A percentile compares a stretch with the other conserved stretches of the same genome.
Conservation (phyloP, 2,329 filamentous ascomycete species). For the Penicillium sp. region DNA sequence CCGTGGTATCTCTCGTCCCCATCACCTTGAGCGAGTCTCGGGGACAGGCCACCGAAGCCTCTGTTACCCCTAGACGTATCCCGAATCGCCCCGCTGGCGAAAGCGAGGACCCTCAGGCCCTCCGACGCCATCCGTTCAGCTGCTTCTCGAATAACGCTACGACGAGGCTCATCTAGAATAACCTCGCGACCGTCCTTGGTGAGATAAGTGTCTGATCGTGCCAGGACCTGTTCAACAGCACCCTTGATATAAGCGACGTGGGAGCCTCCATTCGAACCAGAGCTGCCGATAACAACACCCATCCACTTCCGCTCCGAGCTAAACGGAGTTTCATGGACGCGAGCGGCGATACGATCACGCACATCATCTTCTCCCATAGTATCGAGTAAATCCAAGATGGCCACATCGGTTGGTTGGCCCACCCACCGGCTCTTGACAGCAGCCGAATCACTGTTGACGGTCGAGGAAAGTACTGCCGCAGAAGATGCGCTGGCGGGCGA, state of each 20-base stretch:
- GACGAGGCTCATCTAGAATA: conserved; percentile 71
- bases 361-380: conserved; percentile 88
- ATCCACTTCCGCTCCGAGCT: conserved; percentile 99
- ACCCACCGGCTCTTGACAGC: conserved; percentile 82
- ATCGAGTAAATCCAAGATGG: conserved; percentile 91
- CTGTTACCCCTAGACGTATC: conserved; percentile 43
- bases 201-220: conserved; percentile 85
- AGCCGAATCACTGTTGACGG: conserved; percentile 59
- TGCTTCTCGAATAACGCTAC: conserved; percentile 70
- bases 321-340: conserved; percentile 84
- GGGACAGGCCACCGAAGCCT: conserved; percentile 52
- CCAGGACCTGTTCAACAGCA: conserved; percentile 79
- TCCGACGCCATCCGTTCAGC: conserved; percentile 84
- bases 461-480: conserved; percentile 80
- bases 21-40: conserved; percentile 35
- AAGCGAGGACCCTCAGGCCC: conserved; percentile 84
- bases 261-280: conserved; percentile 55
- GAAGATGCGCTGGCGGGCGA: conserved; percentile 66
- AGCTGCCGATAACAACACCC: conserved; percentile 76
- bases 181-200: conserved; percentile 82
- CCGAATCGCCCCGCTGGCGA: conserved; percentile 76
- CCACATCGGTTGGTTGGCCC: conserved; percentile 94
- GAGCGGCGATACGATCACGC: conserved; percentile 76
- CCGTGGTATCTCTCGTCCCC: conserved; percentile 75
- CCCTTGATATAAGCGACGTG: conserved; percentile 95